Evolutionary conservation across 768 basidiomycete genomes (phyloP).

Genomic region (Kwoniella pini): DNA sequence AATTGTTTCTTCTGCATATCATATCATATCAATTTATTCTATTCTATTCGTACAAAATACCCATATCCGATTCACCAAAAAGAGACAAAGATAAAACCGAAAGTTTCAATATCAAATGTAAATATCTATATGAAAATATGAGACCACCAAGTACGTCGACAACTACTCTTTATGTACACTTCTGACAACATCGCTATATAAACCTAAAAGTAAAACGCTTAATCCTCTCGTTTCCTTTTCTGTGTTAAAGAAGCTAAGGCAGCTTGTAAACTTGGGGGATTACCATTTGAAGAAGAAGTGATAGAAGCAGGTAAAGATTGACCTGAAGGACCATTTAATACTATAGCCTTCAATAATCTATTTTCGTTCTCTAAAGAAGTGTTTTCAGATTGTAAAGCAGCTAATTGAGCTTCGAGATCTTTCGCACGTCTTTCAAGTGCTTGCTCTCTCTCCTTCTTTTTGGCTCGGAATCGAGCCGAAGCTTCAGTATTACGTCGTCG

Average conservation of each 20-base stretch:
- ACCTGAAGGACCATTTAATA: conserved; percentile 26
- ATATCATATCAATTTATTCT: not conserved
- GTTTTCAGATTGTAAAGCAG: conserved; percentile 39
- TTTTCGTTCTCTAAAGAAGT: conserved; percentile 46
- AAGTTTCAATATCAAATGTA: no score
- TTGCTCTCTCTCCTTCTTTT: conserved; percentile 55
- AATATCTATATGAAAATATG: no score
- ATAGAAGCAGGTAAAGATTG: conserved; percentile 1
- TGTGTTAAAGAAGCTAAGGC: conserved; percentile 20
- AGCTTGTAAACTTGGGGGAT: conserved; percentile 7
- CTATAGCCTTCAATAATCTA: conserved; percentile 42
- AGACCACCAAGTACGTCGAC: no score
- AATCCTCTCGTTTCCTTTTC: conserved; percentile 10
- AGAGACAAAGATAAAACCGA: not conserved
- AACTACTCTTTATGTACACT: no score
- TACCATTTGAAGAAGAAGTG: not conserved
- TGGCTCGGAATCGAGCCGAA: conserved; percentile 51
- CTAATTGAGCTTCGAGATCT: conserved; percentile 44
- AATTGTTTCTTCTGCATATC: no score
- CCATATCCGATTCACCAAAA: not conserved
- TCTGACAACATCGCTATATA: no score
- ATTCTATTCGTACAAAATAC: not conserved
- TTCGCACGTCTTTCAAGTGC: conserved; percentile 46
- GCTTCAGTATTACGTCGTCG: conserved; percentile 53
- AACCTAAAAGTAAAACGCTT: no score